These are phyloP conservation scores for Pestalotiopsis fici DNA, from an alignment of 2,329 filamentous ascomycete genomes.

Conservation along the genomic window DNA sequence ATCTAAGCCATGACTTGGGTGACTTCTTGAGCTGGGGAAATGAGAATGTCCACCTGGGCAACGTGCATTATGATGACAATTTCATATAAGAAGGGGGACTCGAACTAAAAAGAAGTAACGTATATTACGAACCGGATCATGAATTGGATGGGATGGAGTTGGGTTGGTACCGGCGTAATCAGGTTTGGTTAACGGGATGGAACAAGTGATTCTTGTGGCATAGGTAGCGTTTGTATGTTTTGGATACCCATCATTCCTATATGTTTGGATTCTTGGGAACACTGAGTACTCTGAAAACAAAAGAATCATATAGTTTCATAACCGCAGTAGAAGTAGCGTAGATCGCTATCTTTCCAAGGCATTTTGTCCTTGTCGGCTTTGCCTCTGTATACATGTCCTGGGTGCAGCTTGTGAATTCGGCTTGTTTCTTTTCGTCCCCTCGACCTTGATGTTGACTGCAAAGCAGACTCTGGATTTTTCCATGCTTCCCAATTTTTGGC, in stretches of 20 bases:
- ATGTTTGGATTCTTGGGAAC: background rate
- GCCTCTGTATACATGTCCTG: background rate
- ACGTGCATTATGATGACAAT: slow-evolving; percentile 5
- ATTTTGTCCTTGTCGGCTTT: background rate
- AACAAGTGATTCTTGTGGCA: background rate
- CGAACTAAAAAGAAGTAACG: background rate
- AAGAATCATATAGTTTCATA: background rate
- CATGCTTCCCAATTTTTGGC: background rate
- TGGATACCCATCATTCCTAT: background rate
- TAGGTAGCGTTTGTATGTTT: background rate
- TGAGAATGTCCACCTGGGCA: slow-evolving; percentile 43
- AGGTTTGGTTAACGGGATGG: background rate
- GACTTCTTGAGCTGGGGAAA: slow-evolving; percentile 61
- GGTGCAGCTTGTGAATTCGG: too few relatives aligned
- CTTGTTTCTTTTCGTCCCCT: too few relatives aligned
- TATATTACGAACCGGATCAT: background rate
- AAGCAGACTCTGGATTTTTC: background rate
- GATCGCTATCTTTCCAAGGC: background rate
- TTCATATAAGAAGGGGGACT: slow-evolving; percentile 7
- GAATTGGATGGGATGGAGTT: background rate
- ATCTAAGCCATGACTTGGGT: slow-evolving; percentile 58
- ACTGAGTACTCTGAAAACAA: background rate
- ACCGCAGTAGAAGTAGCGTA: background rate
- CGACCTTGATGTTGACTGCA: too few relatives aligned
- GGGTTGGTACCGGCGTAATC: background rate